These are phyloP conservation scores for Rubia yunnanensis DNA, from an alignment of 257 asterid species.

Conservation along the genomic window DNA sequence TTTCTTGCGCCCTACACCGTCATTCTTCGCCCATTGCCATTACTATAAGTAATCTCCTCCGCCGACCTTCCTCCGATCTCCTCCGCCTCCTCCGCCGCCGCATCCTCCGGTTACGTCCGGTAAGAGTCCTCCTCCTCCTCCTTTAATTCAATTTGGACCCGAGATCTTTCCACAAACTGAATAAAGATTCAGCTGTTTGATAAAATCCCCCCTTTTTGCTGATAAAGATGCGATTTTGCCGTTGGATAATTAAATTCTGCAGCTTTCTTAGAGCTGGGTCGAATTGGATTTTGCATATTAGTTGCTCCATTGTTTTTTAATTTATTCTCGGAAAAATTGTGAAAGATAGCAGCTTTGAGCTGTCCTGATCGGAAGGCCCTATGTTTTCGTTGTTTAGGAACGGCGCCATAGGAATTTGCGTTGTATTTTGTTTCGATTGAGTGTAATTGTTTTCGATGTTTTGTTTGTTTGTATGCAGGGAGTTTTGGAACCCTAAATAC, in stretches of 20 bases:
- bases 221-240: background rate
- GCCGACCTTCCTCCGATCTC: background rate
- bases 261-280: background rate
- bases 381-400: background rate
- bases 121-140: background rate
- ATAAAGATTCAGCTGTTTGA: background rate
- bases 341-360: background rate
- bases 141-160: background rate
- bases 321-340: too few relatives aligned
- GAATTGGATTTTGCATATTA: too few relatives aligned
- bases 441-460: background rate
- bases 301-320: too few relatives aligned
- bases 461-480: constrained; percentile 4
- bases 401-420: background rate
- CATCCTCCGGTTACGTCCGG: background rate
- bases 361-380: too few relatives aligned
- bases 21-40: background rate
- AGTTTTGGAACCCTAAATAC: constrained; percentile 1
- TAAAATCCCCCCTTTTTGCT: background rate
- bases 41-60: background rate
- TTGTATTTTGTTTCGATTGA: background rate
- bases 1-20: too few relatives aligned
- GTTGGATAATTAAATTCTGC: background rate
- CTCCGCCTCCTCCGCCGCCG: too few relatives aligned
- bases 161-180: background rate